These are phyloP conservation scores for Pythium dissotocum DNA, from an alignment of 352 stramenopile species.

Conservation along the genomic window DNA sequence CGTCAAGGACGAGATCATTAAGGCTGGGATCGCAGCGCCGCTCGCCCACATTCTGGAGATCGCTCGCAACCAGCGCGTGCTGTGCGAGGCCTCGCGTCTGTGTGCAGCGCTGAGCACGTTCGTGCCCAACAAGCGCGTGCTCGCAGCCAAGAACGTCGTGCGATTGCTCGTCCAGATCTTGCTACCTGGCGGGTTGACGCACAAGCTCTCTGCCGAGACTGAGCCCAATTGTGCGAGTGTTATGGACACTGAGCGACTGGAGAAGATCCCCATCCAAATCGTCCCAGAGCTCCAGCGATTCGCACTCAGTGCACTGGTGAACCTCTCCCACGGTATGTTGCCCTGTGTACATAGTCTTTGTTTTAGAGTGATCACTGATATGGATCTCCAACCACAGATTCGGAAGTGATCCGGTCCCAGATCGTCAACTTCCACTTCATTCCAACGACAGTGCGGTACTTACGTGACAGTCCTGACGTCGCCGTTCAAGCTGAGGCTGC, in stretches of 20 bases:
- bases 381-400: conserved; percentile 34
- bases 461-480: conserved; percentile 40
- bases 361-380: not conserved
- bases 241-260: conserved; percentile 32
- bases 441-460: conserved; percentile 47
- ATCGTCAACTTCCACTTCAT: conserved; percentile 61
- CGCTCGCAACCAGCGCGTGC: conserved; percentile 49
- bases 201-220: not conserved
- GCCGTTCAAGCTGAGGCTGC: conserved; percentile 52
- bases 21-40: conserved; percentile 44
- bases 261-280: conserved; percentile 43
- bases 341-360: not conserved
- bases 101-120: conserved; percentile 52
- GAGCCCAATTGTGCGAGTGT: conserved; percentile 6
- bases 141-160: conserved; percentile 68
- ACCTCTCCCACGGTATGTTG: conserved; percentile 60
- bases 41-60: conserved; percentile 55
- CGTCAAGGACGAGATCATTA: conserved; percentile 72
- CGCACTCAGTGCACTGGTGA: conserved; percentile 60
- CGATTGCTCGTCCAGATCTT: conserved; percentile 47
- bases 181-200: conserved; percentile 22
- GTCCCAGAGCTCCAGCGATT: conserved; percentile 43
- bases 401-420: conserved; percentile 70
- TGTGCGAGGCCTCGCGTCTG: conserved; percentile 55
- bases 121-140: conserved; percentile 63